Percentiles rank a stretch among this genome's conserved stretches.
phyloP scores from a whole-genome alignment of 768 basidiomycete species.

The Leccinum ochraceum region DNA sequence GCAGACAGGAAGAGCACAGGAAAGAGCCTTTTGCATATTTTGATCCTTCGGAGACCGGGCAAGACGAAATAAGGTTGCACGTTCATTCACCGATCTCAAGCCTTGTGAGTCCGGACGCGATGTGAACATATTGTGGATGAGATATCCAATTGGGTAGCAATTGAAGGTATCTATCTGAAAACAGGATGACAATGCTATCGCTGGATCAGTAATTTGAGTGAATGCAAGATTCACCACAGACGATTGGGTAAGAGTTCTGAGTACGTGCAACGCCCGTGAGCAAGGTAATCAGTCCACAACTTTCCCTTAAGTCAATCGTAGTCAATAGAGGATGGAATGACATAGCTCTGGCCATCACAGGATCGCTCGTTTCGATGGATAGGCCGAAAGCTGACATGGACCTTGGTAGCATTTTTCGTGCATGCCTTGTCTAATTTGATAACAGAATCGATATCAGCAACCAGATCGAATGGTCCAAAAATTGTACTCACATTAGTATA shows the following conservation, averaged over 20 bases:
- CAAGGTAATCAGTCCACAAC: slow-evolving; percentile 2
- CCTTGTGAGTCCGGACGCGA: slow-evolving; percentile 10
- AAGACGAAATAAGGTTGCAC: not conserved
- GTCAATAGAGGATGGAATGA: not conserved
- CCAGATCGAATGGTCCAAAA: too few species aligned
- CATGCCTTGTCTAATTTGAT: too few species aligned
- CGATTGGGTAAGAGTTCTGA: not conserved
- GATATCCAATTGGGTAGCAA: slow-evolving; percentile 3
- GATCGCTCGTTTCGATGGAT: too few species aligned
- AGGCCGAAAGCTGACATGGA: too few species aligned
- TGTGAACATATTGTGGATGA: slow-evolving; percentile 5
- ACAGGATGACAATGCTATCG: not conserved
- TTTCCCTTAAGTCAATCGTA: not conserved
- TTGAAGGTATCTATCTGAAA: slow-evolving; percentile 7
- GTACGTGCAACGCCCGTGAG: slow-evolving; percentile 1
- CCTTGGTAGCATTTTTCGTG: not conserved
- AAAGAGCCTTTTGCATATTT: too few species aligned
- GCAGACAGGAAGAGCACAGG: too few species aligned
- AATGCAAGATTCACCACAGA: slow-evolving; percentile 9
- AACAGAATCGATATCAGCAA: too few species aligned
- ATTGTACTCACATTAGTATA: not conserved
- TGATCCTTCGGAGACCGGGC: not conserved
- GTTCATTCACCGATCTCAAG: not conserved
- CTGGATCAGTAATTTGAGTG: slow-evolving; percentile 15
- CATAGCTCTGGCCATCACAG: slow-evolving; percentile 12